Conservation (phyloP, 78 protist genomes). For the Cyanophora paradoxa region DNA sequence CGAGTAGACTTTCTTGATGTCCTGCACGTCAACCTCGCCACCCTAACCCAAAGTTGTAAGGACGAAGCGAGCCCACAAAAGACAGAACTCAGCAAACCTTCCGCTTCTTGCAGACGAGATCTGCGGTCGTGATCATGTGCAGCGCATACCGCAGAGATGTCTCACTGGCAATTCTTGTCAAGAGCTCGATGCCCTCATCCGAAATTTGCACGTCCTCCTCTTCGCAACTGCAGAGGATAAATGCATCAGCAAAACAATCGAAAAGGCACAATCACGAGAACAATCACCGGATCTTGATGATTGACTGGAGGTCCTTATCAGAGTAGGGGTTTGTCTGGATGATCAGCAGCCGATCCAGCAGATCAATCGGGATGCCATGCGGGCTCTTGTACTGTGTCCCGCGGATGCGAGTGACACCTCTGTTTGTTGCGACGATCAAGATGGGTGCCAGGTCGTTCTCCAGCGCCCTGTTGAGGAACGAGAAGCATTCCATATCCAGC, state of each 20-base stretch:
- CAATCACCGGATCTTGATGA: conserved; percentile 17
- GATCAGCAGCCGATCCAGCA: conserved; percentile 89
- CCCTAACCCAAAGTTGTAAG: not conserved
- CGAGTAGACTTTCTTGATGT: conserved; percentile 72
- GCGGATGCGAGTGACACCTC: conserved; percentile 88
- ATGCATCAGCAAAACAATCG: not conserved
- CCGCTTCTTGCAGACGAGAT: conserved; percentile 72
- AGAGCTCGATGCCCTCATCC: conserved; percentile 78
- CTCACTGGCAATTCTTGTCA: conserved; percentile 72
- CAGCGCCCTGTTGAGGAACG: conserved; percentile 94
- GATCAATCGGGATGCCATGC: conserved; percentile 97
- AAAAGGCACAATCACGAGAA: not conserved
- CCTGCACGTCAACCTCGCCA: conserved; percentile 53
- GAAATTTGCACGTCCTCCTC: conserved; percentile 93
- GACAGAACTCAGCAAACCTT: conserved; percentile 45
- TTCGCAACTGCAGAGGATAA: conserved; percentile 24
- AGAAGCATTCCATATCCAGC: conserved; percentile 98
- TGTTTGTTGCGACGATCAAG: conserved; percentile 90
- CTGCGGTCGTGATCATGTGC: conserved; percentile 83
- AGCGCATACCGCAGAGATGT: conserved; percentile 91
- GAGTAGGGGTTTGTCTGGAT: conserved; percentile 67
- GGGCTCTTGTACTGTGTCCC: conserved; percentile 90
- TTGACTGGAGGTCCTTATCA: conserved; percentile 27
- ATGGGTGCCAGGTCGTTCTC: conserved; percentile 91
- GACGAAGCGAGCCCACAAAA: not conserved